A percentile compares a stretch with the other conserved stretches of the same genome.
These are phyloP conservation scores for Candida koratica DNA, from an alignment of 805 yeast species.

Conservation along the genomic window DNA sequence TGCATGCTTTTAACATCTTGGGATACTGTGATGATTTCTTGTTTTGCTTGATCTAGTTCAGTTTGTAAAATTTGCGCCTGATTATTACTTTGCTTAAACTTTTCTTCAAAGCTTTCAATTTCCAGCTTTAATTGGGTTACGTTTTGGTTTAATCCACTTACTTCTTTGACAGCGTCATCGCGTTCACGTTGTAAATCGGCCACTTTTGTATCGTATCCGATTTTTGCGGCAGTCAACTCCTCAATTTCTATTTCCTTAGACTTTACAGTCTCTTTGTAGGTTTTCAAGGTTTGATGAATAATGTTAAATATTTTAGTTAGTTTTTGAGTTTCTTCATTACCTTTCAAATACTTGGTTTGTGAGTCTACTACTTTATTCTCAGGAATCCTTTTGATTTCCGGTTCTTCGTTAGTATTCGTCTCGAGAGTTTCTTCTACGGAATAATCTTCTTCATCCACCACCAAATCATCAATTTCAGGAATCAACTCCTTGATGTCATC, in stretches of 20 bases:
- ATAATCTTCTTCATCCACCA: constrained; percentile 11
- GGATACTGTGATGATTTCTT: not conserved
- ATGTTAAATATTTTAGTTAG: constrained; percentile 6
- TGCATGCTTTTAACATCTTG: not conserved
- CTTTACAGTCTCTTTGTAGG: not conserved
- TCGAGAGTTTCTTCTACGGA: constrained; percentile 2
- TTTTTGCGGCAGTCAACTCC: not conserved
- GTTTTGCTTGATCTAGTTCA: not conserved
- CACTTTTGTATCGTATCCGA: not conserved
- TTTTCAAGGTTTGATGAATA: constrained; percentile 3
- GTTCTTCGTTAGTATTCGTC: not conserved
- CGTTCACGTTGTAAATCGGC: not conserved
- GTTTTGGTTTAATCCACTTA: not conserved
- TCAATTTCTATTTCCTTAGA: not conserved
- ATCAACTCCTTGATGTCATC: constrained; percentile 8
- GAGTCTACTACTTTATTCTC: not conserved
- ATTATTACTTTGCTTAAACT: not conserved
- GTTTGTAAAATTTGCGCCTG: too few species aligned
- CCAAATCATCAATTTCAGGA: constrained; percentile 11
- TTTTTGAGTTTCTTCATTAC: constrained; percentile 13
- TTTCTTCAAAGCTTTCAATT: not conserved
- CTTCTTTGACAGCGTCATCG: not conserved
- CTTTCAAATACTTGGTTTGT: constrained; percentile 1
- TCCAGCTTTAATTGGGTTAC: not conserved
- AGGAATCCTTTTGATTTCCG: not conserved